phyloP scores from a whole-genome alignment of 352 stramenopile species.

The Phytophthora brassicae region DNA sequence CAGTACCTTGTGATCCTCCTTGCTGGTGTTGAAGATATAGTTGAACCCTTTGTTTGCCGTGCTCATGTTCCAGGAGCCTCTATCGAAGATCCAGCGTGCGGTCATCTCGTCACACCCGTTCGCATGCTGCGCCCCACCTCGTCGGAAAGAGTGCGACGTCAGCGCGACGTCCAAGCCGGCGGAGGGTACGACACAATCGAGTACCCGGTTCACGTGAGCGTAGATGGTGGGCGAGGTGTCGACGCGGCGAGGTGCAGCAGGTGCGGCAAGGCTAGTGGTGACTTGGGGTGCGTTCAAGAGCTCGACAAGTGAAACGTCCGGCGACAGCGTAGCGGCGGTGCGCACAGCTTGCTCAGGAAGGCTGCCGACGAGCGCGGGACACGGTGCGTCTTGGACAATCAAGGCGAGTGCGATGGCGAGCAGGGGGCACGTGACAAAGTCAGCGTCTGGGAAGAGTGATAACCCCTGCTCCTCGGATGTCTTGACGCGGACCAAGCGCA shows the following conservation, averaged over 20 bases:
- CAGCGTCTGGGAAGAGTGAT: conserved; percentile 29
- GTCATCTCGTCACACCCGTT: conserved; percentile 18
- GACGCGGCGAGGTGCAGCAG: too few relatives aligned
- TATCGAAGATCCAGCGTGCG: too few relatives aligned
- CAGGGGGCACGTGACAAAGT: conserved; percentile 23
- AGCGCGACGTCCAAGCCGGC: conserved; percentile 13
- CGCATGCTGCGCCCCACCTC: conserved; percentile 11
- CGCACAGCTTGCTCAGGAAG: not conserved
- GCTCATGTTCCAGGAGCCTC: conserved; percentile 20
- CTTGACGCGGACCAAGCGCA: conserved; percentile 31
- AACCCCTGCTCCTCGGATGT: conserved; percentile 29
- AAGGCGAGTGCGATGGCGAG: conserved; percentile 16
- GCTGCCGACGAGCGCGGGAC: not conserved
- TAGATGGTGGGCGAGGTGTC: not conserved
- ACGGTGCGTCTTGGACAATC: not conserved
- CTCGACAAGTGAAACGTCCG: not conserved
- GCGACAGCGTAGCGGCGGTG: not conserved
- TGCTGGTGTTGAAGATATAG: conserved; percentile 22
- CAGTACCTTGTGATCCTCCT: not conserved
- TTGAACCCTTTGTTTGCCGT: conserved; percentile 24
- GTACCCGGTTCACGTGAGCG: conserved; percentile 24
- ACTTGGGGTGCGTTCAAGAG: not conserved
- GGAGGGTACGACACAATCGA: not conserved
- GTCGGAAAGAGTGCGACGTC: conserved; percentile 28
- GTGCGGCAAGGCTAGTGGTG: not conserved